Base-by-base conservation (phyloP, 306 rosid genomes). In the Hippophae rhamnoides region DNA sequence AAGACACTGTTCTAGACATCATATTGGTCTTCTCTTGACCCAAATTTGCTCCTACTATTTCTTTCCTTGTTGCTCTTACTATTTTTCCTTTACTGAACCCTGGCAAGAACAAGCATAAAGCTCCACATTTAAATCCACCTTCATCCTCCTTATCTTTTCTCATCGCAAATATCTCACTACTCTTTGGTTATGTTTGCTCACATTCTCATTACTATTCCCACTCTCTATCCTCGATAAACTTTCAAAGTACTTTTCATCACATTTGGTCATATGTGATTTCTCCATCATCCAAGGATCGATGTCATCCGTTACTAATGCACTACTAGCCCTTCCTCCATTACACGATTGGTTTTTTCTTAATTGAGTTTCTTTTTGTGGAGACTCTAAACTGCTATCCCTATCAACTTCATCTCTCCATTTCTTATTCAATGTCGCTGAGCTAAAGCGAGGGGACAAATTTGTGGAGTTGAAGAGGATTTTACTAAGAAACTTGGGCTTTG, bases 61-160 rank as follows among this genome's bases (percentile, higher is more conserved):
- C 80, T 60, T 57, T 72, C 61, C 61, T 83, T 73, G 67, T 76
- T 41, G 82, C 26, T 67, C 80, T 72, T 40, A 78, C 66, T 8
- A 67, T 63, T 67, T 85, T 92, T 44, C 72, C 77, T 68, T 78
- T 82, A 54, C 89, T 72, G 48, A 82, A 75, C 11, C 84, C 84
- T 9, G 98, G 96, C 9, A 92, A 57, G 75, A 74, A 83, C 52
- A 92, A 58, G 71, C 96, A 87, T 25, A 89, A 72, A 6, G 95
- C 84, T 23, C 81, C 85, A 66, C 98, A 92, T 64, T 75, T 92
- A 48, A 83, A 71, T 44, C 66, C 78, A 10, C 74, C 81, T 14
- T 83, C 74, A 3, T 71, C 31, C 23, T 56, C 63, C 4, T 13
- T 52, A 55, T 73, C 59, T 61, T 81, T 72, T n/a, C 53, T 40